Evolutionary conservation across 2,329 filamentous ascomycete species (phyloP).

Genomic region (Didymella keratinophila): DNA sequence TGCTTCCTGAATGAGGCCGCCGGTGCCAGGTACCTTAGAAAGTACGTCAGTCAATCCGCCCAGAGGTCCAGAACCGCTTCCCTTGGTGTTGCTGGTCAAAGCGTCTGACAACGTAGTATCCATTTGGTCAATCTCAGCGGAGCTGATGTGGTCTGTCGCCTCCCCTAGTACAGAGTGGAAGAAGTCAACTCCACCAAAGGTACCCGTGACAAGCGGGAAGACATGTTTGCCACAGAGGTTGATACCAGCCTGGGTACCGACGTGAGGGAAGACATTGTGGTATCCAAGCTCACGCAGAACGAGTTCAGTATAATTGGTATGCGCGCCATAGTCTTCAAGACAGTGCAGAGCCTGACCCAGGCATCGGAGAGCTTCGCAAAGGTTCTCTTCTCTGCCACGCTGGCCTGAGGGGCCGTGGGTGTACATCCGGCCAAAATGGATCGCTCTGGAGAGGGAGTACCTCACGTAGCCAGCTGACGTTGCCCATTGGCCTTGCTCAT

Average conservation of each 20-base stretch:
- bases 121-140: constrained; percentile 58
- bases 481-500: constrained; percentile 85
- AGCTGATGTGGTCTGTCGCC: constrained; percentile 59
- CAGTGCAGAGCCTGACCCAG: constrained; percentile 63
- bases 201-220: constrained; percentile 62
- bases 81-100: constrained; percentile 39
- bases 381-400: constrained; percentile 54
- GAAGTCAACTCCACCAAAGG: constrained; percentile 62
- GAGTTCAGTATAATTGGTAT: constrained; percentile 64
- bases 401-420: constrained; percentile 54
- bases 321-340: constrained; percentile 63
- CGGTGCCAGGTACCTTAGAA: constrained; percentile 72
- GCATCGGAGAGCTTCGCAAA: constrained; percentile 59
- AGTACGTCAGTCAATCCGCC: constrained; percentile 72
- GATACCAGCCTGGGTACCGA: constrained; percentile 56
- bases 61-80: constrained; percentile 42
- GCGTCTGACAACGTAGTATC: constrained; percentile 56
- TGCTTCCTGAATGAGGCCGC: constrained; percentile 57
- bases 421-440: constrained; percentile 59
- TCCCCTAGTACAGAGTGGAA: constrained; percentile 61
- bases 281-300: constrained; percentile 61
- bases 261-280: constrained; percentile 61
- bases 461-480: constrained; percentile 84
- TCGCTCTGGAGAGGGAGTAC: constrained; percentile 57
- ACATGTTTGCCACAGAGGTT: constrained; percentile 58